These are phyloP conservation scores for Kodamaea alishanica DNA, from an alignment of 1,139 yeast species.

Conservation along the genomic window DNA sequence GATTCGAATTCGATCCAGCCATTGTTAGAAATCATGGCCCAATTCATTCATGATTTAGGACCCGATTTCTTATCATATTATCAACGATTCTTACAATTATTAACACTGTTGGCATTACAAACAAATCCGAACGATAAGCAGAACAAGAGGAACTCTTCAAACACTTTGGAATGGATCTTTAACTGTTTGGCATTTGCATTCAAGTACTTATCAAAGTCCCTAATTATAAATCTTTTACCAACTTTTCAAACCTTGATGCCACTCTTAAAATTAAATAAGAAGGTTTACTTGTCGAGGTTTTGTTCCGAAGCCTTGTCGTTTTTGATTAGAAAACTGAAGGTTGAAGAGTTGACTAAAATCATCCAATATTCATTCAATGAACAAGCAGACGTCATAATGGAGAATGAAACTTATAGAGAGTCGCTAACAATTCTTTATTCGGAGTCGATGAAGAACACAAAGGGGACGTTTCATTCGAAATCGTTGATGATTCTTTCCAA, in stretches of 20 bases:
- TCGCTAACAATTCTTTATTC: conserved; percentile 62
- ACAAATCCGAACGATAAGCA: conserved; percentile 45
- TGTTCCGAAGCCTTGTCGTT: conserved; percentile 91
- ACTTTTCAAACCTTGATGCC: conserved; percentile 69
- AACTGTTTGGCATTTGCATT: conserved; percentile 83
- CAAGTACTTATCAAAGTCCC: conserved; percentile 70
- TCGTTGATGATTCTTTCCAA: conserved; percentile 47
- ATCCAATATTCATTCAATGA: conserved; percentile 52
- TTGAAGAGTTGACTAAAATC: conserved; percentile 45
- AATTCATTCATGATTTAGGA: conserved; percentile 89
- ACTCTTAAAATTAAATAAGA: conserved; percentile 49
- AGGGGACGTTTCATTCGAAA: conserved; percentile 72
- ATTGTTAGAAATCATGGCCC: conserved; percentile 72
- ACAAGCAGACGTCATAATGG: conserved; percentile 28
- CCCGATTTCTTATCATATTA: conserved; percentile 82
- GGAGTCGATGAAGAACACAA: conserved; percentile 73
- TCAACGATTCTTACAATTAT: conserved; percentile 44
- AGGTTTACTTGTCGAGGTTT: conserved; percentile 69
- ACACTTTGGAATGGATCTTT: conserved; percentile 78
- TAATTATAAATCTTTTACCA: conserved; percentile 61
- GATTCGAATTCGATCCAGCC: conserved; percentile 80
- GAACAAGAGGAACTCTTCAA: conserved; percentile 48
- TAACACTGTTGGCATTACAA: conserved; percentile 50
- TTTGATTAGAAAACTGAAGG: conserved; percentile 64
- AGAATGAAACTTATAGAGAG: conserved; percentile 45